Evolutionary conservation across 164 flowering plant genomes (phyloP), one percentile per base, ranked within the genome.

Genomic region (Platanus orientalis): DNA sequence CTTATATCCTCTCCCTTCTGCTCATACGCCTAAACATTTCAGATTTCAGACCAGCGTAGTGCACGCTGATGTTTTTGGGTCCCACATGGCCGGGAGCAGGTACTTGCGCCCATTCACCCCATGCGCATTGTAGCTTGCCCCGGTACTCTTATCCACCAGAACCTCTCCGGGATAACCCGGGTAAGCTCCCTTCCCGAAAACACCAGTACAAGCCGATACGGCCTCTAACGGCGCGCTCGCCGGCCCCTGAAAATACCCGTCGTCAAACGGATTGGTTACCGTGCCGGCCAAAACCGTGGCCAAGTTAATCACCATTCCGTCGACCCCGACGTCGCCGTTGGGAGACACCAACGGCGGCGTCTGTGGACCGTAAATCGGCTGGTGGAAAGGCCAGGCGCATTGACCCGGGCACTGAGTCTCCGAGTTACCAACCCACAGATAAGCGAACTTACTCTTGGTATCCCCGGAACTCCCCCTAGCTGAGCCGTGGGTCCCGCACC

Each of bases 331-430:
- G 29, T 84, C 84, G 58, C 71, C 68, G 78, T 84, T 84, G 19
- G 89, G 87, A 0, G 87, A 75, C 0, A 81, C 78, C 56, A 85
- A 32, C 0, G 90, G 85, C 44, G 82, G 74, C 57, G 55, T 65
- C 72, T 84, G 87, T 0, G 90, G 90, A 2, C 90, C 90, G 69
- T 83, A 83, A 7, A 81, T 65, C 14, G 90, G 90, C 65, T 78
- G 82, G 78, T 83, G 88, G 70, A 83, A 83, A 0, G 85, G 88
- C 88, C 88, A 84, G 7, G 88, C 85, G 69, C 88, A 84, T 27
- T 72, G 76, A 2, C 88, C 88, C 0, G 88, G 85, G 63, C 88
- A 83, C 67, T 84, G 89, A 6, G 70, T 69, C 73, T 69, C 85
- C 6, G 89, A 77, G 76, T 84, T 78, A 0, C 89, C 89, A 0